Evolutionary conservation across 208 protist genomes (phyloP).

Genomic region (Trypanosoma vivax): DNA sequence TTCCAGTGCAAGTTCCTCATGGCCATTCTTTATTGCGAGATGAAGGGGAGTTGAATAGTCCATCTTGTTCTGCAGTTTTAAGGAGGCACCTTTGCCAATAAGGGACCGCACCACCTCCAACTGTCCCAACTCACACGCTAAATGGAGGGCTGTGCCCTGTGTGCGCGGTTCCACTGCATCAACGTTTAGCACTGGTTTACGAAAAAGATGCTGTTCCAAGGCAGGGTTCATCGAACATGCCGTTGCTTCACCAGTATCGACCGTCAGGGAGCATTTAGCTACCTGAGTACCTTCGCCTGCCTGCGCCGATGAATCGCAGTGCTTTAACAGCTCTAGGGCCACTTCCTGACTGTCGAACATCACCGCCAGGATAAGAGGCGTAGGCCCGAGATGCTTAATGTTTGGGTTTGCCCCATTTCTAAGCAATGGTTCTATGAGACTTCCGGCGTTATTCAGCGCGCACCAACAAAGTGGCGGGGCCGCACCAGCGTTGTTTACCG

Average conservation of each 20-base stretch:
- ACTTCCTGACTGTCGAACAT: constrained; percentile 56
- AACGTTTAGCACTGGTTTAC: constrained; percentile 45
- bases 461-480: constrained; percentile 77
- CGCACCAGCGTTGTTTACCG: constrained; percentile 69
- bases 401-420: constrained; percentile 45
- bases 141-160: constrained; percentile 62
- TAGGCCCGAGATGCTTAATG: constrained; percentile 49
- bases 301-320: constrained; percentile 6
- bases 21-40: constrained; percentile 42
- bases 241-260: neutral
- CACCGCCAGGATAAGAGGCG: constrained; percentile 64
- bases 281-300: neutral
- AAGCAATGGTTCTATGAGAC: constrained; percentile 49
- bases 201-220: no score
- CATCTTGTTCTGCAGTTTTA: constrained; percentile 46
- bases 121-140: constrained; percentile 71
- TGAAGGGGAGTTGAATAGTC: constrained; percentile 64
- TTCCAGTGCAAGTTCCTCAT: constrained; percentile 51
- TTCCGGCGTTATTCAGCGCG: constrained; percentile 63
- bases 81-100: constrained; percentile 46
- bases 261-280: no score
- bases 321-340: constrained; percentile 46
- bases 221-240: neutral
- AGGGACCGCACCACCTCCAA: constrained; percentile 40
- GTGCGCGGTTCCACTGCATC: constrained; percentile 60